Evolutionary conservation across 2,329 filamentous ascomycete species (phyloP).

Genomic region (Diaporthe sp.): DNA sequence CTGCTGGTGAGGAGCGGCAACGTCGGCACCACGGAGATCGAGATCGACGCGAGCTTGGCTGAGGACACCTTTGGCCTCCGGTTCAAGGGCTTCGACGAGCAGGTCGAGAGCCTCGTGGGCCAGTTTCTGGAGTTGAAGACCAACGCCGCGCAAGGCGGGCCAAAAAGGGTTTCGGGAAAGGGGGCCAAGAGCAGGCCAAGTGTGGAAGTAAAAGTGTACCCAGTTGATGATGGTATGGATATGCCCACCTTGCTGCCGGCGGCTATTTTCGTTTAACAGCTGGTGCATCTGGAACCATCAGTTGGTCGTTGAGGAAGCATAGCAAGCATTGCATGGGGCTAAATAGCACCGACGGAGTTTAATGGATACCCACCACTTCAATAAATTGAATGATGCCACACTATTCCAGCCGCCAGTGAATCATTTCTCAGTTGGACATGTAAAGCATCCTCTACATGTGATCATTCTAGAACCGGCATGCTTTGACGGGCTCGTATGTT

Average conservation of each 20-base stretch:
- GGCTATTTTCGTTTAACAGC: background rate
- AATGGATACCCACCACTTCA: background rate
- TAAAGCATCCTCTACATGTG: too few relatives aligned
- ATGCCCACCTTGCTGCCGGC: background rate
- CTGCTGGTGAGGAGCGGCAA: slow-evolving; percentile 45
- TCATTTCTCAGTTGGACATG: background rate
- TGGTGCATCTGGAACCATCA: background rate
- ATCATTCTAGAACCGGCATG: too few relatives aligned
- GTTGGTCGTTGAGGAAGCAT: background rate
- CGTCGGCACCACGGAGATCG: slow-evolving; percentile 45
- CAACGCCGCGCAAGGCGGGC: background rate
- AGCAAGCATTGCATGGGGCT: slow-evolving; percentile 17
- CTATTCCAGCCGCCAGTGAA: background rate
- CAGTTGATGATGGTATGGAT: background rate
- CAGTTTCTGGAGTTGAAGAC: slow-evolving; percentile 48
- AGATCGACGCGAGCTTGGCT: slow-evolving; percentile 49
- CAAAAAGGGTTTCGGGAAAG: slow-evolving; percentile 8
- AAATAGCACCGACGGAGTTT: background rate
- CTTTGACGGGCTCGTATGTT: too few relatives aligned
- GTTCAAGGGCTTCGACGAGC: slow-evolving; percentile 48
- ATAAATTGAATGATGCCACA: background rate
- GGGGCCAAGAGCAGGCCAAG: background rate
- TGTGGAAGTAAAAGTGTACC: background rate
- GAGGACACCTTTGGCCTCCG: slow-evolving; percentile 47
- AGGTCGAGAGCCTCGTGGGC: slow-evolving; percentile 47